These are phyloP conservation scores for Boechera stricta DNA, from an alignment of 345 rosid species.

Conservation along the genomic window DNA sequence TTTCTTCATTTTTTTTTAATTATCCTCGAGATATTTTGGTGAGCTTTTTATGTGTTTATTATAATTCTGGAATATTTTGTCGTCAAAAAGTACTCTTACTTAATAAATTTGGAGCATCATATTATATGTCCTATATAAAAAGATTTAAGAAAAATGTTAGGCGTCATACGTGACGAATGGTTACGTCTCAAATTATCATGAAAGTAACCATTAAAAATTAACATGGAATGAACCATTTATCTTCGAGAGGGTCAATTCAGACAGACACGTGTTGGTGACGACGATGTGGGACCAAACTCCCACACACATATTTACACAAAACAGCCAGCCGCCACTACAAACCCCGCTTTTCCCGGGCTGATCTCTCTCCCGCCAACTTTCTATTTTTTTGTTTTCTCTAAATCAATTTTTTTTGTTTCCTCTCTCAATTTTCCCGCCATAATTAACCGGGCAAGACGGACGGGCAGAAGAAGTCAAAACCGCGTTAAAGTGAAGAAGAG, in stretches of 20 bases:
- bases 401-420: too few species aligned
- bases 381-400: too few species aligned
- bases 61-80: too few species aligned
- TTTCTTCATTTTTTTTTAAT: too few species aligned
- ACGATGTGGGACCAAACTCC: constrained; percentile 32
- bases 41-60: too few species aligned
- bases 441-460: constrained; percentile 29
- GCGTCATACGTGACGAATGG: constrained; percentile 17
- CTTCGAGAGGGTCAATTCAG: constrained; percentile 23
- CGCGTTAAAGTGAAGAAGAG: constrained; percentile 19
- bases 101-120: too few species aligned
- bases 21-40: too few species aligned
- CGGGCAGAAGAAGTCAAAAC: constrained; percentile 30
- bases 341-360: constrained; percentile 35
- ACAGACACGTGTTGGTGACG: constrained; percentile 24
- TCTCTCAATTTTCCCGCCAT: constrained; percentile 28
- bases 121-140: too few species aligned
- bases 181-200: neutral
- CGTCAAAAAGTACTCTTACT: too few species aligned
- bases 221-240: neutral
- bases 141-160: too few species aligned
- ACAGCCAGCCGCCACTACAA: constrained; percentile 38
- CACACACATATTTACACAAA: constrained; percentile 5
- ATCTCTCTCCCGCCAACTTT: constrained; percentile 29
- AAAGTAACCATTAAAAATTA: too few species aligned